Evolutionary conservation across 2,329 filamentous ascomycete species (phyloP).

Genomic region (Thielaviopsis populi): DNA sequence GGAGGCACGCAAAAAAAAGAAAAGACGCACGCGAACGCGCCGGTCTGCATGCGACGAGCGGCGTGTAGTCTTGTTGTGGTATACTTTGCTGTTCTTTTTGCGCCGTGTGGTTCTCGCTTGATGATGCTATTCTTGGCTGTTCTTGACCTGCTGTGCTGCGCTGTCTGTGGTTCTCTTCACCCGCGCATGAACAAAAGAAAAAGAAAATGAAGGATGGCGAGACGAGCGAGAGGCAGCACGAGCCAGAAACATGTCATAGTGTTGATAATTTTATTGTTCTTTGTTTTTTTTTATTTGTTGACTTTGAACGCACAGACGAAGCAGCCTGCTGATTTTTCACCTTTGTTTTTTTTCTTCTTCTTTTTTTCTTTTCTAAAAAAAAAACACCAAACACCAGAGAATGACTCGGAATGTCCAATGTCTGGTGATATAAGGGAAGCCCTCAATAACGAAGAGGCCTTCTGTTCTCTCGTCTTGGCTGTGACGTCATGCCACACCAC

Average conservation of each 20-base stretch:
- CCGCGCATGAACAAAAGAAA: not conserved
- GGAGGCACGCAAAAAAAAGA: not conserved
- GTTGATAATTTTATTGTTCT: not conserved
- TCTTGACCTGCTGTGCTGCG: not conserved
- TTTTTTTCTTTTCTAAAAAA: not conserved
- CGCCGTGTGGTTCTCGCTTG: not conserved
- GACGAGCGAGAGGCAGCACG: not conserved
- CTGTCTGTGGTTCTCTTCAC: too few species aligned
- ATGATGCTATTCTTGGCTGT: not conserved
- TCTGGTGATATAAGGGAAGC: not conserved
- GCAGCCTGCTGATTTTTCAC: too few species aligned
- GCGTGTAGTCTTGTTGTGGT: not conserved
- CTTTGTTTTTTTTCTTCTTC: not conserved
- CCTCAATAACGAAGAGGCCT: not conserved
- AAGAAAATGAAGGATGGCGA: not conserved
- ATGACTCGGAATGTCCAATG: not conserved
- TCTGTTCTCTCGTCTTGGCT: not conserved
- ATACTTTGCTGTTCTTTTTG: not conserved
- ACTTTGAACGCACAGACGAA: not conserved
- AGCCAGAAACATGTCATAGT: not conserved
- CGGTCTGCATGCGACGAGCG: not conserved
- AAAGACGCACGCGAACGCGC: not conserved
- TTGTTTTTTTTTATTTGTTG: not conserved
- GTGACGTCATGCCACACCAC: not conserved
- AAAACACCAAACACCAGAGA: not conserved